Evolutionary conservation across 768 basidiomycete genomes (phyloP).

Genomic region (Fomitopsis serialis): DNA sequence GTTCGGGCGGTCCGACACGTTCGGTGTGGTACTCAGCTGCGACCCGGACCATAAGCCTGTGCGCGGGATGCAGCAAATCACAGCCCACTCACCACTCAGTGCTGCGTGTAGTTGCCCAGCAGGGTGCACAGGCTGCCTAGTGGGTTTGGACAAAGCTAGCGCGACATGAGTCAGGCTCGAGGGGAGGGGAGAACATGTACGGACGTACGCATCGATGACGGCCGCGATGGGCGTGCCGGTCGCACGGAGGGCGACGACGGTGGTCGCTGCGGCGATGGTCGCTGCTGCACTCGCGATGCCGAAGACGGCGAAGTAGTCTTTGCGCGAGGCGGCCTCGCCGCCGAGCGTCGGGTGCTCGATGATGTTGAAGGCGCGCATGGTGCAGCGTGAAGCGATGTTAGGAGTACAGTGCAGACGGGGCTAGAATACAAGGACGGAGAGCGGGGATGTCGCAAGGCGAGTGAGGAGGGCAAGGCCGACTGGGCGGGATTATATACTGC

Average conservation of each 20-base stretch:
- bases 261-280: background rate
- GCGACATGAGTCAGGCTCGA: background rate
- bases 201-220: conserved; percentile 2
- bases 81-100: background rate
- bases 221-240: background rate
- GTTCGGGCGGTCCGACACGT: no score
- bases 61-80: no score
- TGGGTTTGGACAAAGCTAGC: background rate
- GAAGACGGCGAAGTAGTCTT: background rate
- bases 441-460: no score
- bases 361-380: conserved; percentile 4
- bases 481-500: no score
- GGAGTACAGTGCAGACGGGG: background rate
- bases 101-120: background rate
- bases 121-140: background rate
- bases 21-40: no score
- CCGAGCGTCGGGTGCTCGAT: conserved; percentile 3
- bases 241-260: background rate
- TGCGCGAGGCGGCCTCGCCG: background rate
- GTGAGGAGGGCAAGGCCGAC: no score
- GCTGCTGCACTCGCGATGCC: background rate
- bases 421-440: background rate
- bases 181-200: background rate
- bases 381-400: background rate
- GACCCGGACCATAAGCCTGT: no score